phyloP scores from a whole-genome alignment of 23 red algal species.

The Gracilaria caudata region DNA sequence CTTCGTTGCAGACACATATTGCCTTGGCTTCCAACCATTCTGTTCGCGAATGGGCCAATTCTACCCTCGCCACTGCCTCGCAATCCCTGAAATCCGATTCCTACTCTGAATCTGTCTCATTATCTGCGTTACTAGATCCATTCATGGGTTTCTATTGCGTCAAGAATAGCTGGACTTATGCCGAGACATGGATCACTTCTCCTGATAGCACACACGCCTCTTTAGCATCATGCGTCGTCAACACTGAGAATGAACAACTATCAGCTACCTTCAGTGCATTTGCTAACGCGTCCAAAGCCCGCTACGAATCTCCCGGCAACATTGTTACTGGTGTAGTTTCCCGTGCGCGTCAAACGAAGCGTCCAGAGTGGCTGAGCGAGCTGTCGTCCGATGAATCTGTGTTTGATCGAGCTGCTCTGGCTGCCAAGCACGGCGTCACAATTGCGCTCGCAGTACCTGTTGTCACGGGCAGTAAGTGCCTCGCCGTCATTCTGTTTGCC shows the following conservation, averaged over 20 bases:
- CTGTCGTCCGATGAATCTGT: conserved; percentile 7
- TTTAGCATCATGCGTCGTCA: conserved; percentile 30
- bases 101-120: neutral
- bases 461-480: conserved; percentile 8
- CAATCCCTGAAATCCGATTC: neutral
- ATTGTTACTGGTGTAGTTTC: conserved; percentile 30
- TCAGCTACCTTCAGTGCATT: conserved; percentile 20
- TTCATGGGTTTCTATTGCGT: conserved; percentile 57
- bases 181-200: conserved; percentile 37
- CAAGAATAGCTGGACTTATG: conserved; percentile 40
- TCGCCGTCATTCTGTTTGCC: conserved; percentile 42
- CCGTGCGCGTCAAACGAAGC: conserved; percentile 22
- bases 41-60: conserved; percentile 27
- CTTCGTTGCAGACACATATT: conserved; percentile 43
- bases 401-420: conserved; percentile 48
- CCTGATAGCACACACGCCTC: conserved; percentile 20
- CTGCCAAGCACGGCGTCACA: neutral
- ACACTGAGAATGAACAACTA: conserved; percentile 32
- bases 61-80: neutral
- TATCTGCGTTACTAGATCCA: conserved; percentile 27
- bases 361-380: conserved; percentile 66
- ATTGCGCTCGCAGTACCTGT: conserved; percentile 34
- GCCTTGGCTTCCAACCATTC: conserved; percentile 37
- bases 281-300: conserved; percentile 32
- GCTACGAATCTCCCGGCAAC: neutral